phyloP scores from a whole-genome alignment of 2,329 filamentous ascomycete species.

The Atkinsonella texensis region DNA sequence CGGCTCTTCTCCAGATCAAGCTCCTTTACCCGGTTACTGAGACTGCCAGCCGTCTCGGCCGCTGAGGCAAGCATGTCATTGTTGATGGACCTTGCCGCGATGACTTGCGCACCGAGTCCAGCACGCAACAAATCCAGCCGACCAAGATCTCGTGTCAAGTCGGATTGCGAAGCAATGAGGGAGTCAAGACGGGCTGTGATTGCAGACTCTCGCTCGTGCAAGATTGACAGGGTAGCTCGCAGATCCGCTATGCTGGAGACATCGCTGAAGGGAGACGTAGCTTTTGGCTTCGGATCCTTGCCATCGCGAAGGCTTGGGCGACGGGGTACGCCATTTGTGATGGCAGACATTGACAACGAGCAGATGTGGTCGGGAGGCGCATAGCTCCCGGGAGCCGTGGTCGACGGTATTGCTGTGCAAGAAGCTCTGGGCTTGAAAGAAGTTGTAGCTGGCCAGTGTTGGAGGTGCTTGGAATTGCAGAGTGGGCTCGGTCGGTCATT shows the following conservation, averaged over 20 bases:
- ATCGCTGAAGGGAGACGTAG: conserved; percentile 42
- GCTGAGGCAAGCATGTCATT: conserved; percentile 84
- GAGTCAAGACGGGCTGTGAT: conserved; percentile 65
- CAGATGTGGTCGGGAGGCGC: conserved; percentile 26
- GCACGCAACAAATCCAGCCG: conserved; percentile 83
- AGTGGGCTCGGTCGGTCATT: neutral
- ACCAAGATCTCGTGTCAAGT: conserved; percentile 74
- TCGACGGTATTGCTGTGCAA: neutral
- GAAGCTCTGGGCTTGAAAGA: neutral
- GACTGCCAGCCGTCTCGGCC: conserved; percentile 70
- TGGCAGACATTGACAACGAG: conserved; percentile 34
- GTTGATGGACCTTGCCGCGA: conserved; percentile 71
- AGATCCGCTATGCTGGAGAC: conserved; percentile 69
- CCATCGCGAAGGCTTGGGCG: conserved; percentile 20
- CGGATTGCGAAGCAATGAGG: conserved; percentile 71
- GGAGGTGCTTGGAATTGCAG: neutral
- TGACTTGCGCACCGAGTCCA: conserved; percentile 74
- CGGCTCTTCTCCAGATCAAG: conserved; percentile 85
- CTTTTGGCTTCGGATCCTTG: conserved; percentile 13
- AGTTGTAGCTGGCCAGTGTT: neutral
- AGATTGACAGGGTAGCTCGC: conserved; percentile 59
- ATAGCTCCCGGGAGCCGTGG: conserved; percentile 25
- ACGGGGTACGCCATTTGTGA: conserved; percentile 31
- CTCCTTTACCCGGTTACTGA: conserved; percentile 75
- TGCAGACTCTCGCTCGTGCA: conserved; percentile 63